These are phyloP conservation scores for Beverwykella pulmonaria DNA, from an alignment of 495 filamentous ascomycete genomes.

Conservation along the genomic window DNA sequence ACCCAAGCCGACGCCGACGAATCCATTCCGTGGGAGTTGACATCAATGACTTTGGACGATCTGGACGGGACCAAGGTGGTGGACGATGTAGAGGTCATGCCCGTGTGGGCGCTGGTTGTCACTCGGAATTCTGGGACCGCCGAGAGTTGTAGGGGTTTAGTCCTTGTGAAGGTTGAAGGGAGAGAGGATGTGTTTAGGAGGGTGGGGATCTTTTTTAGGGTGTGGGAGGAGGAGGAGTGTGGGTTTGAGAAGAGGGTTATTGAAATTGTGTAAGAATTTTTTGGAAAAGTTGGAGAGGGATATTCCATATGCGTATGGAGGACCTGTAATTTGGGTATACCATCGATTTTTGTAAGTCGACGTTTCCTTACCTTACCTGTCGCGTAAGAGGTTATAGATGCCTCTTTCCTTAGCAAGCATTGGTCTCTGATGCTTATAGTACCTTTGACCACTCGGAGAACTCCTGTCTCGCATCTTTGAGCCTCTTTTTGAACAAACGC, in stretches of 20 bases:
- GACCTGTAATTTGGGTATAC: too few species aligned
- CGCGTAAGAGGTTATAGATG: neutral
- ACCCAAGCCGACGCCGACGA: neutral
- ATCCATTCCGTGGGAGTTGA: neutral
- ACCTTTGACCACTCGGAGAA: neutral
- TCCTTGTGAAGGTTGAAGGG: neutral
- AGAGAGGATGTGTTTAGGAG: neutral
- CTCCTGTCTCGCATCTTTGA: neutral
- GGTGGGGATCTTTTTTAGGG: conserved; percentile 5
- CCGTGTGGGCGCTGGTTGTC: neutral
- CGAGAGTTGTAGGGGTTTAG: neutral
- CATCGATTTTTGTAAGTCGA: too few species aligned
- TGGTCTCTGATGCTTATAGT: neutral
- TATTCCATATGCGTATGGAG: too few species aligned
- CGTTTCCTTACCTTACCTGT: neutral
- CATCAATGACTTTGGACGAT: neutral
- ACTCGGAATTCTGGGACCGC: neutral
- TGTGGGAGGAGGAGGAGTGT: neutral
- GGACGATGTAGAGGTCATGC: neutral
- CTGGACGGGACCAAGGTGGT: neutral
- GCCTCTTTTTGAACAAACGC: neutral
- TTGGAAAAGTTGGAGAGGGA: neutral
- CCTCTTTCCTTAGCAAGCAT: neutral
- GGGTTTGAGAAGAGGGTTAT: neutral
- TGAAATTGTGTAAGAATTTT: neutral